Conservation (phyloP, 176 grass and related monocot genomes). For the Cocos nucifera region DNA sequence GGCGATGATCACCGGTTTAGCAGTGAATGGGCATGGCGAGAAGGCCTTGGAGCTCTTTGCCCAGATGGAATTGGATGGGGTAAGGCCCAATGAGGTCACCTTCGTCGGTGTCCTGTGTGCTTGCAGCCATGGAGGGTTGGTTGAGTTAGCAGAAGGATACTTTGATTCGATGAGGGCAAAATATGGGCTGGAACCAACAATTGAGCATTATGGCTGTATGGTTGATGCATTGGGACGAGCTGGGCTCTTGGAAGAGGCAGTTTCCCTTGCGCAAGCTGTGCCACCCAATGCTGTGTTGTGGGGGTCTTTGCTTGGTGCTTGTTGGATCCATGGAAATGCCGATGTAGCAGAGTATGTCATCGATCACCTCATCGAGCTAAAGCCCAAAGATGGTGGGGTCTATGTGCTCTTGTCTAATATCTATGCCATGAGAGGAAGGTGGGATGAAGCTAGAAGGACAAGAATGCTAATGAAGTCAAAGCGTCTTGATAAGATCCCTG, state of each 20-base stretch:
- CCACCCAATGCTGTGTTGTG: constrained; percentile 3
- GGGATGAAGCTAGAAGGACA: constrained; percentile 14
- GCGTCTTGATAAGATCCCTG: constrained; percentile 10
- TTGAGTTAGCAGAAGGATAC: constrained; percentile 5
- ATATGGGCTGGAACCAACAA: constrained; percentile 9
- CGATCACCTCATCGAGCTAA: not conserved
- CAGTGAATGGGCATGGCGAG: not conserved
- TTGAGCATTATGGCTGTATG: constrained; percentile 16
- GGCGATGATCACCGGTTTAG: constrained; percentile 12
- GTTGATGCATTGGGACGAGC: constrained; percentile 15
- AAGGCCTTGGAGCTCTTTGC: constrained; percentile 17
- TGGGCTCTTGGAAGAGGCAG: constrained; percentile 15
- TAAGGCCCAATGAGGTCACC: constrained; percentile 15
- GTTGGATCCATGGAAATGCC: constrained; percentile 15
- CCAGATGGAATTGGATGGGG: not conserved
- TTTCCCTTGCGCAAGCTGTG: not conserved
- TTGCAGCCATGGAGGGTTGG: constrained; percentile 22
- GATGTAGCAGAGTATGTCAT: not conserved
- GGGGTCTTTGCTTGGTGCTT: constrained; percentile 18
- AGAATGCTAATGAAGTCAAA: constrained; percentile 9
- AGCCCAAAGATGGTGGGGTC: constrained; percentile 6
- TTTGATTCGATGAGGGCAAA: constrained; percentile 3
- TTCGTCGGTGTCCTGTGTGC: constrained; percentile 10
- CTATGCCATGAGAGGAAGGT: constrained; percentile 9
- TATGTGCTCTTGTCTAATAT: constrained; percentile 23